These are phyloP conservation scores for Pichia sp. DNA, from an alignment of 1,139 yeast species.

Conservation along the genomic window DNA sequence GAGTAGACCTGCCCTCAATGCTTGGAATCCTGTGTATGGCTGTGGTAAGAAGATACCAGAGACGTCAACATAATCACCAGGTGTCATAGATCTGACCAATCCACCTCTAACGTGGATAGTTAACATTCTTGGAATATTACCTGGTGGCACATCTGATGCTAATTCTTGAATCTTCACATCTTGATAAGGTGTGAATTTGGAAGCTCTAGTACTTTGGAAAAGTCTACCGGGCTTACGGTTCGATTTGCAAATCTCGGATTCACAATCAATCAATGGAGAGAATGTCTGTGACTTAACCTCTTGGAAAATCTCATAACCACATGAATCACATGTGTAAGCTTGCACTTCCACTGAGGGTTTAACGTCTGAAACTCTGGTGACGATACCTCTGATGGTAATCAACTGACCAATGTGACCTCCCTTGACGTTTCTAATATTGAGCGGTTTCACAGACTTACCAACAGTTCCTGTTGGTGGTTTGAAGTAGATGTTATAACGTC, in stretches of 20 bases:
- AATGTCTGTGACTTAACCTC: constrained; percentile 83
- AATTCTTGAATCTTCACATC: constrained; percentile 93
- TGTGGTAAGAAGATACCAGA: constrained; percentile 90
- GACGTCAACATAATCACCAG: constrained; percentile 93
- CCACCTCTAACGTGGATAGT: constrained; percentile 86
- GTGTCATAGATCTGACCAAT: constrained; percentile 76
- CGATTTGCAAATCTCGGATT: constrained; percentile 68
- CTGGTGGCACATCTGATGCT: constrained; percentile 95
- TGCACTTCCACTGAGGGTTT: constrained; percentile 87
- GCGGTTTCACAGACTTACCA: constrained; percentile 43
- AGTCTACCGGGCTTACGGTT: constrained; percentile 85
- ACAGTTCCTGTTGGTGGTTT: constrained; percentile 55
- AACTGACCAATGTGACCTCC: constrained; percentile 80
- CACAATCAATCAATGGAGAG: constrained; percentile 81
- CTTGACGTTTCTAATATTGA: constrained; percentile 85
- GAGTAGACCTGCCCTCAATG: constrained; percentile 82
- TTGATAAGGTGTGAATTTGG: constrained; percentile 91
- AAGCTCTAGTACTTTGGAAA: constrained; percentile 91
- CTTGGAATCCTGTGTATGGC: constrained; percentile 93
- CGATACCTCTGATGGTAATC: constrained; percentile 89
- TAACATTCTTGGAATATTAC: constrained; percentile 89
- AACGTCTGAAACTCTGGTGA: constrained; percentile 93
- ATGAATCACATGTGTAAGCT: constrained; percentile 95
- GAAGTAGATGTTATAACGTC: constrained; percentile 84
- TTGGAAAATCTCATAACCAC: constrained; percentile 96